phyloP scores from a whole-genome alignment of 2,329 filamentous ascomycete species.

The Hirsutella minnesotensis region DNA sequence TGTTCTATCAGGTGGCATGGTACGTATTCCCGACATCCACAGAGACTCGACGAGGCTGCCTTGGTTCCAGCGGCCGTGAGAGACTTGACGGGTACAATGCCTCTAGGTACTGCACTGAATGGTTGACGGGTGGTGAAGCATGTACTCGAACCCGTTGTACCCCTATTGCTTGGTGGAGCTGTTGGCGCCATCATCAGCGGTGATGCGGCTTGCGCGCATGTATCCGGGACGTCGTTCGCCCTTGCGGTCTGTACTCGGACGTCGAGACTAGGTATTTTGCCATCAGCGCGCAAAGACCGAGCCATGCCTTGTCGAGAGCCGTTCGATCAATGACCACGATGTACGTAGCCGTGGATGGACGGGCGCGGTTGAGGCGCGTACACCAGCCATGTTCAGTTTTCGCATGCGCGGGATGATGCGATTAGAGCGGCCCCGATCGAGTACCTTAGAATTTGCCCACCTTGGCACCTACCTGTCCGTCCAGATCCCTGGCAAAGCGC shows the following conservation, averaged over 20 bases:
- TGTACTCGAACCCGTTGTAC: background rate
- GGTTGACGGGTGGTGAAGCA: background rate
- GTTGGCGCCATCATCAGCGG: background rate
- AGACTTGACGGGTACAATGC: conserved; percentile 1
- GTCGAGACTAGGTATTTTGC: background rate
- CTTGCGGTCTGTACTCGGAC: background rate
- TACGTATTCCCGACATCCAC: no score
- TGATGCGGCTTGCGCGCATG: background rate
- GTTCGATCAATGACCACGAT: background rate
- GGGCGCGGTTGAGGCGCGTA: no score
- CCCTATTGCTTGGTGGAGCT: conserved; percentile 1
- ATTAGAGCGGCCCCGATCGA: no score
- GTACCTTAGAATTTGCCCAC: no score
- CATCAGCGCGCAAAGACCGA: no score
- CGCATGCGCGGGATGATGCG: no score
- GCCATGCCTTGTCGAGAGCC: no score
- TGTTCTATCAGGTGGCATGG: no score
- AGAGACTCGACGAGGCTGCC: background rate
- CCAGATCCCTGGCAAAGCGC: no score
- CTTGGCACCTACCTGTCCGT: no score
- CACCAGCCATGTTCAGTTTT: no score
- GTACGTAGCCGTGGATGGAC: no score
- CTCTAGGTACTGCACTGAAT: background rate
- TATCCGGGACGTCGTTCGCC: background rate
- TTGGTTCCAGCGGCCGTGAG: background rate